These are phyloP conservation scores for Xylariaceae sp. DNA, from an alignment of 2,329 filamentous ascomycete genomes.

Conservation along the genomic window DNA sequence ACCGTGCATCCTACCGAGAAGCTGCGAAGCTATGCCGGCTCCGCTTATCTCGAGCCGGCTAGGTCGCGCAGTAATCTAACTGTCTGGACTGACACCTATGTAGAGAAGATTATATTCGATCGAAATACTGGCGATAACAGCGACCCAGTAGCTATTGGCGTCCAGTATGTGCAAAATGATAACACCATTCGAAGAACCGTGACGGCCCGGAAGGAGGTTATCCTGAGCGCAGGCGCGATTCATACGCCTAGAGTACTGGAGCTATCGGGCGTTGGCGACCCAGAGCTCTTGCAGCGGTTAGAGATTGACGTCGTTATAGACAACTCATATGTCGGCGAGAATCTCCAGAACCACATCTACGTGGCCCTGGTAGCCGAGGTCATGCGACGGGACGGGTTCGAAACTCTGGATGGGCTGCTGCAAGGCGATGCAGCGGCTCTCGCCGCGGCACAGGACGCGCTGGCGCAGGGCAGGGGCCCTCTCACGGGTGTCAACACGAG, in stretches of 20 bases:
- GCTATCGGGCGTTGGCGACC: slow-evolving; percentile 49
- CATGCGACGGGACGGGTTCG: slow-evolving; percentile 20
- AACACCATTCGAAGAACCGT: slow-evolving; percentile 28
- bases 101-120: slow-evolving; percentile 20
- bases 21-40: background rate
- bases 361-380: slow-evolving; percentile 35
- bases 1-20: background rate
- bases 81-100: slow-evolving; percentile 14
- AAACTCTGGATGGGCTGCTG: slow-evolving; percentile 33
- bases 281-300: slow-evolving; percentile 40
- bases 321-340: slow-evolving; percentile 47
- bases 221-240: slow-evolving; percentile 50
- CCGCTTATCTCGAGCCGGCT: background rate
- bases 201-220: slow-evolving; percentile 46
- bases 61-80: slow-evolving; percentile 13
- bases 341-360: slow-evolving; percentile 45
- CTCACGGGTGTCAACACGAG: slow-evolving; percentile 30
- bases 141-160: slow-evolving; percentile 10
- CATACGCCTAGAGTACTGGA: slow-evolving; percentile 52
- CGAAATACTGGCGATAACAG: background rate
- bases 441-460: slow-evolving; percentile 31
- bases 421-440: slow-evolving; percentile 28
- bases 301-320: slow-evolving; percentile 42
- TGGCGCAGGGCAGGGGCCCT: slow-evolving; percentile 30
- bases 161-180: slow-evolving; percentile 10